Evolutionary conservation across 257 asterid genomes (phyloP), one percentile per base, ranked within the genome.

Genomic region (Perilla frutescens): DNA sequence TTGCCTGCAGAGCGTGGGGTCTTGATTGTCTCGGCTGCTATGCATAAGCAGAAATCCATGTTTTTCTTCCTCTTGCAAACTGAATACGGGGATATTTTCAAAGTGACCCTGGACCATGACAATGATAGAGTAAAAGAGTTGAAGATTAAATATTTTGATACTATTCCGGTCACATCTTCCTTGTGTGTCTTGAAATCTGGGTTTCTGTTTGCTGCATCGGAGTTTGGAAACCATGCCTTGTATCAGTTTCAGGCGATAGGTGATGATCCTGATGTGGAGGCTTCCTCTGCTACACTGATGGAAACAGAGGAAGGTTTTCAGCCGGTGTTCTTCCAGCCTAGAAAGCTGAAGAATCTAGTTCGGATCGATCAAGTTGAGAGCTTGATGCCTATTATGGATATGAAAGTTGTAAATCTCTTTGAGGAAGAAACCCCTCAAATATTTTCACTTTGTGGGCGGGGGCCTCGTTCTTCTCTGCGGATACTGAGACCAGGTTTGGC

Each of bases 351-450:
- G 79, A 95, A 95, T 82, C 92, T 95, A 14, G 88, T 90, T 45
- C 83, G 99, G 80, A 90, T 95, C 49, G 98, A 95, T 73, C 98
- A 92, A 65, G 83, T 90, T 73, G 98, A 95, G 90, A 89, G 96
- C 82, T 85, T 95, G 85, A 92, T 92, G 98, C 93, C 97, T 7
- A 85, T 95, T 58, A 90, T 92, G 97, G 99, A 90, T 72, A 92
- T 95, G 98, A 95, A 90, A 81, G 82, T 95, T n/a, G 20, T 53
- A 29, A 95, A 92, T 72, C 91, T 92, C 37, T 95, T 92, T 70
- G 98, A 95, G 75, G 99, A 95, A 80, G 99, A 95, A 83, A 92
- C 98, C 47, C 96, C 98, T 36, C 99, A 95, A 80, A 84, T 95
- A 68, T 92, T 92, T 81, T 54, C 98, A 4, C 95, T 95, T 41